phyloP scores from a whole-genome alignment of 306 rosid species.

The Trichosanthes truncata region DNA sequence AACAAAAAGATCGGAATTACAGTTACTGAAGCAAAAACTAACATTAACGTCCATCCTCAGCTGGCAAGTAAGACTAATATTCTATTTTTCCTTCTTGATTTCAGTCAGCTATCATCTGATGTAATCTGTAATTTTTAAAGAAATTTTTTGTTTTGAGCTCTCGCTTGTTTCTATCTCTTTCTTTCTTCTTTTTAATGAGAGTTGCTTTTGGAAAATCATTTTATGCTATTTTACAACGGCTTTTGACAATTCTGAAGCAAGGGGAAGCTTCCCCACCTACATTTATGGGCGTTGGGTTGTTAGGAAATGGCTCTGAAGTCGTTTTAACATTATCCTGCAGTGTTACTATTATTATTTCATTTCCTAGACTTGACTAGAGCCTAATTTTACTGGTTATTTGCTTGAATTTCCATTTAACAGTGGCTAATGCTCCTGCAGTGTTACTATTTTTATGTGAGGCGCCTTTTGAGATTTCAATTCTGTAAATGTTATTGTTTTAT shows the following conservation, averaged over 20 bases:
- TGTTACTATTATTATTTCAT: neutral
- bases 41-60: conserved; percentile 63
- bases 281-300: neutral
- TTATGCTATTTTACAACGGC: neutral
- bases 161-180: neutral
- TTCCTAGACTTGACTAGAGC: neutral
- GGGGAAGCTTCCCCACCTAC: neutral
- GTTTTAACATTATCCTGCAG: neutral
- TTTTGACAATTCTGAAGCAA: neutral
- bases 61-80: conserved; percentile 60
- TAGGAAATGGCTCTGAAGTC: neutral
- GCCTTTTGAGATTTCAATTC: neutral
- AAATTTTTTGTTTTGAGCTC: neutral
- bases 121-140: neutral
- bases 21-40: conserved; percentile 46
- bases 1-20: conserved; percentile 60
- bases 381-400: neutral
- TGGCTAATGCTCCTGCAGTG: neutral
- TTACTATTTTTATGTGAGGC: neutral
- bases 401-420: neutral
- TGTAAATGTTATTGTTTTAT: neutral
- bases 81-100: conserved; percentile 3
- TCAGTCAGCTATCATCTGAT: neutral
- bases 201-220: neutral
- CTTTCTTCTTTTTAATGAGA: neutral